Conservation (phyloP, 2,329 filamentous ascomycete genomes). For the Scedosporium dehoogii region DNA sequence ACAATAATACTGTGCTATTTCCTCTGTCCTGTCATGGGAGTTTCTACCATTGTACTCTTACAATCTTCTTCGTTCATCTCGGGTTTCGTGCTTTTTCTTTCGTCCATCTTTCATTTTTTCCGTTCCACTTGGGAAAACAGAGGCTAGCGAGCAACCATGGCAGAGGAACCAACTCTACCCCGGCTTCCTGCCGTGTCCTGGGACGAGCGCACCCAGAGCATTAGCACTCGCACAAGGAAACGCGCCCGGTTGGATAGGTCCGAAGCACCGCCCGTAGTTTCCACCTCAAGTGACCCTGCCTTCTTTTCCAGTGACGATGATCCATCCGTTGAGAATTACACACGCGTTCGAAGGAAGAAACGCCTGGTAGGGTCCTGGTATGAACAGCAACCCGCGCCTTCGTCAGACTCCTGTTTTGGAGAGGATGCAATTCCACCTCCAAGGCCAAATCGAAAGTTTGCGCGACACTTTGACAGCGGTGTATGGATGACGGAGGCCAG, state of each 20-base stretch:
- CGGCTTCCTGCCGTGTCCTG: constrained; percentile 26
- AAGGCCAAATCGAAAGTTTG: constrained; percentile 40
- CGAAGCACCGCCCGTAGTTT: constrained; percentile 24
- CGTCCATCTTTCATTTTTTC: neutral
- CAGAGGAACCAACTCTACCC: constrained; percentile 32
- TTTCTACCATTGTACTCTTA: neutral
- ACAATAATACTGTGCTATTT: neutral
- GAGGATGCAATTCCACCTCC: constrained; percentile 24
- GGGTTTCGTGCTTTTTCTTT: neutral
- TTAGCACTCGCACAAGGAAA: constrained; percentile 27
- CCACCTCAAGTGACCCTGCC: constrained; percentile 60
- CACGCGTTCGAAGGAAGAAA: constrained; percentile 45
- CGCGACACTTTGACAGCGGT: constrained; percentile 56
- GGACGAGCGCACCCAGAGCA: constrained; percentile 27
- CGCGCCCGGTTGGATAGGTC: constrained; percentile 22
- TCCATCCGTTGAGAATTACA: constrained; percentile 54
- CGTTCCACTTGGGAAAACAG: neutral
- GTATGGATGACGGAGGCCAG: constrained; percentile 53
- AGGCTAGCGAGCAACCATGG: constrained; percentile 16
- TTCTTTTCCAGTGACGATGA: constrained; percentile 67
- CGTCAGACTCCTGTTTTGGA: constrained; percentile 36
- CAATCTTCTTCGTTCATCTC: neutral
- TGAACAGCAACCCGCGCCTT: constrained; percentile 41
- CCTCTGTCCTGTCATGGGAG: neutral
- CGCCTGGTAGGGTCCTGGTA: constrained; percentile 61